Conservation (phyloP, 768 basidiomycete species). For the Boletellus ananas region DNA sequence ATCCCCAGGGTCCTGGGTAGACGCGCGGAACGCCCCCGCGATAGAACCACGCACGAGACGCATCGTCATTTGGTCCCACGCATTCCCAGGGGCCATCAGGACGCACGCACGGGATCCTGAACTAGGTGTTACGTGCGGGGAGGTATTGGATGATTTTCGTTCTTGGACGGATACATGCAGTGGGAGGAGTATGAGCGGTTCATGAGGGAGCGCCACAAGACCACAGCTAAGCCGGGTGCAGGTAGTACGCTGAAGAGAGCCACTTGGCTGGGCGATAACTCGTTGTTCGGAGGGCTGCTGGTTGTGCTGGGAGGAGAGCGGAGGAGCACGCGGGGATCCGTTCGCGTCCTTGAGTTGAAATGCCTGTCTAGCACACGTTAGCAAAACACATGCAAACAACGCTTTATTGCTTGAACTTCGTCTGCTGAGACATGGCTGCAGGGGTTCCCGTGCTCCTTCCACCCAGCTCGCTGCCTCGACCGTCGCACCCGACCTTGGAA, state of each 20-base stretch:
- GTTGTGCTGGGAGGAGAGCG: conserved; percentile 36
- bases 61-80: conserved; percentile 49
- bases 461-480: conserved; percentile 34
- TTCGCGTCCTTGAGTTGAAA: conserved; percentile 57
- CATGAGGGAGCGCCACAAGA: not conserved
- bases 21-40: conserved; percentile 61
- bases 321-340: conserved; percentile 33
- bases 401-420: not conserved
- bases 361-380: conserved; percentile 27
- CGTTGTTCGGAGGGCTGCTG: conserved; percentile 61
- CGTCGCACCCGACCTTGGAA: conserved; percentile 45
- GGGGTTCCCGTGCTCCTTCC: conserved; percentile 57
- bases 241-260: conserved; percentile 37
- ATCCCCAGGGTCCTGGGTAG: conserved; percentile 57
- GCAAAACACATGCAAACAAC: not conserved
- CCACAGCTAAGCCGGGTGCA: conserved; percentile 29
- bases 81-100: conserved; percentile 54
- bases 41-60: conserved; percentile 55
- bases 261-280: conserved; percentile 48
- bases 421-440: conserved; percentile 10
- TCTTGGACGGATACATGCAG: conserved; percentile 47
- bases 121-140: conserved; percentile 62
- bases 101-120: conserved; percentile 40
- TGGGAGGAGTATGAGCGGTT: conserved; percentile 47
- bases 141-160: conserved; percentile 51